Percentiles rank a stretch among this genome's conserved stretches.
Evolutionary conservation across 1,139 yeast genomes (phyloP).

Genomic region (Meyerozyma carpophila): DNA sequence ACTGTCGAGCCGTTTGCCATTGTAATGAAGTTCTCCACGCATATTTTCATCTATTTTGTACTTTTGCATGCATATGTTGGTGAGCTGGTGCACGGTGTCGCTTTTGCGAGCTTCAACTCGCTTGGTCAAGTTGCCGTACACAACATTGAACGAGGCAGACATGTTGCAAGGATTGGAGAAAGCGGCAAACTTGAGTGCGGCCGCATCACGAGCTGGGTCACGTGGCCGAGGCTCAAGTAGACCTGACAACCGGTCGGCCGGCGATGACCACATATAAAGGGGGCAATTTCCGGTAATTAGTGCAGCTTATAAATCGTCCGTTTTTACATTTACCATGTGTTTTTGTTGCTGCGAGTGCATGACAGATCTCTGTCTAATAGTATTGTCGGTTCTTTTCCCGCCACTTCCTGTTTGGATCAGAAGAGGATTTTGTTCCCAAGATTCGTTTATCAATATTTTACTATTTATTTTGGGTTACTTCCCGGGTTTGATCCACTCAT

Average conservation of each 20-base stretch:
- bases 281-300: neutral
- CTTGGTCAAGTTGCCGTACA: constrained; percentile 17
- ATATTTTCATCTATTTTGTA: constrained; percentile 17
- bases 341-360: constrained; percentile 1
- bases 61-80: constrained; percentile 19
- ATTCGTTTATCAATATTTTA: constrained; percentile 53
- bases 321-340: neutral
- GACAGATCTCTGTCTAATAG: constrained; percentile 51
- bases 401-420: constrained; percentile 71
- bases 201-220: neutral
- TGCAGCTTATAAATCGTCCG: neutral
- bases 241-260: neutral
- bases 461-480: constrained; percentile 58
- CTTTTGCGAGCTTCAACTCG: constrained; percentile 19
- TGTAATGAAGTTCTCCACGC: constrained; percentile 23
- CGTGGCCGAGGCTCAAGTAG: neutral
- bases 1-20: constrained; percentile 27
- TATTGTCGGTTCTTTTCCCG: constrained; percentile 60
- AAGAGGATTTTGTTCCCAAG: constrained; percentile 58
- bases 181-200: neutral
- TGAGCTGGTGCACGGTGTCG: constrained; percentile 26
- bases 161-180: neutral
- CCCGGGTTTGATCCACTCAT: constrained; percentile 64
- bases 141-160: constrained; percentile 19
- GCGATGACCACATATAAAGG: neutral